Evolutionary conservation across 1,139 yeast genomes (phyloP).

Genomic region (Sugiyamaella pinicola): DNA sequence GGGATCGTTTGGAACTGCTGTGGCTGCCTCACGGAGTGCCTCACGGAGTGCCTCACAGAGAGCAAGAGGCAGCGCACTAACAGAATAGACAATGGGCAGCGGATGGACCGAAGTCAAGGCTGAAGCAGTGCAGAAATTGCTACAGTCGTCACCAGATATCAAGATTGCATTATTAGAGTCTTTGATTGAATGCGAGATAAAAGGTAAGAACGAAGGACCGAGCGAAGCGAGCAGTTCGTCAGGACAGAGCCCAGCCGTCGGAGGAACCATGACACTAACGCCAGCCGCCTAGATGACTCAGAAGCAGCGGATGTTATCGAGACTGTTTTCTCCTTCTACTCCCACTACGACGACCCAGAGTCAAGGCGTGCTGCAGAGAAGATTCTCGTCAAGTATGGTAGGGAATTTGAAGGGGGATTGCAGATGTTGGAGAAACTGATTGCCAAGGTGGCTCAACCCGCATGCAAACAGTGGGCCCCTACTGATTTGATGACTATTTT

Average conservation of each 20-base stretch:
- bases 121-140: constrained; percentile 5
- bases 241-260: no score
- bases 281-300: constrained; percentile 6
- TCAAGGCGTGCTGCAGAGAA: constrained; percentile 50
- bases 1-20: no score
- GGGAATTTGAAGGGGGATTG: constrained; percentile 43
- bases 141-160: constrained; percentile 4
- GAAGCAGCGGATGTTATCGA: constrained; percentile 32
- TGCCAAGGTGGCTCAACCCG: background rate
- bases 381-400: constrained; percentile 46
- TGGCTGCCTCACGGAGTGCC: no score
- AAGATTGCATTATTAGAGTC: constrained; percentile 9
- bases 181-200: background rate
- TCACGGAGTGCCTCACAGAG: no score
- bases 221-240: no score
- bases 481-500: constrained; percentile 59
- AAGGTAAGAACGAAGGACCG: constrained; percentile 8
- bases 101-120: constrained; percentile 11
- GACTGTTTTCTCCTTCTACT: constrained; percentile 49
- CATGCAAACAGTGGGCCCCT: constrained; percentile 47
- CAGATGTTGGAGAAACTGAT: constrained; percentile 19
- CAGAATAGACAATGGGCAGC: constrained; percentile 7
- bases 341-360: constrained; percentile 54
- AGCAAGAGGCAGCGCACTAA: background rate
- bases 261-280: background rate